Percentiles rank a stretch among this genome's conserved stretches.
These are phyloP conservation scores for Tetrahymena malaccensis DNA, from an alignment of 73 alveolate genomes.

Conservation along the genomic window DNA sequence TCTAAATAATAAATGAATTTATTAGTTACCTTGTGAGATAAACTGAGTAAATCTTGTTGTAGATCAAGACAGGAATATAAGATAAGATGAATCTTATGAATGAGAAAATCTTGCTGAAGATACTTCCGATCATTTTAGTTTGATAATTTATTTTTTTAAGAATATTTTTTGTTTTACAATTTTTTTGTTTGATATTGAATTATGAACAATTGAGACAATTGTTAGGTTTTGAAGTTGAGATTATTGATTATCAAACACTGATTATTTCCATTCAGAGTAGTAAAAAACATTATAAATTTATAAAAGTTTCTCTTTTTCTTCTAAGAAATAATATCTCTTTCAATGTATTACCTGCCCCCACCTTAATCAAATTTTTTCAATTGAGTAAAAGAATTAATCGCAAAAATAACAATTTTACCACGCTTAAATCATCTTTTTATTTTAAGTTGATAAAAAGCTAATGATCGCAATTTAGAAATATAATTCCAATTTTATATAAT, in stretches of 20 bases:
- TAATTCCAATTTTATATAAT: not conserved
- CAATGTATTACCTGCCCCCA: not conserved
- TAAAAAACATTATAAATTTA: not conserved
- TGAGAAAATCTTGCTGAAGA: not conserved
- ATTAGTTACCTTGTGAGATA: not conserved
- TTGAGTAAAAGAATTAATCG: not conserved
- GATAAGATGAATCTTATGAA: not conserved
- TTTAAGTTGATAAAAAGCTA: not conserved
- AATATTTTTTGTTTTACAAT: not conserved
- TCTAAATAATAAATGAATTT: not conserved
- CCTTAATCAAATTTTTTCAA: not conserved
- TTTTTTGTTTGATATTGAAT: not conserved
- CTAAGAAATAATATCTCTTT: not conserved
- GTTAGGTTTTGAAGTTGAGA: not conserved
- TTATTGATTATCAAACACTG: not conserved
- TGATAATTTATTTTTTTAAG: not conserved
- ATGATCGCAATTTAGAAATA: too few species aligned
- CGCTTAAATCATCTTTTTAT: not conserved
- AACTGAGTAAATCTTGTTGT: slow-evolving; percentile 1
- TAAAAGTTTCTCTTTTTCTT: not conserved
- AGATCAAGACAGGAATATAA: slow-evolving; percentile 34
- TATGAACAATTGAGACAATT: not conserved
- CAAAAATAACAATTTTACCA: not conserved
- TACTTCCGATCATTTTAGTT: not conserved
- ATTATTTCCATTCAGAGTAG: not conserved